These are phyloP conservation scores for Trametes gibbosa DNA, from an alignment of 768 basidiomycete genomes.

Conservation along the genomic window DNA sequence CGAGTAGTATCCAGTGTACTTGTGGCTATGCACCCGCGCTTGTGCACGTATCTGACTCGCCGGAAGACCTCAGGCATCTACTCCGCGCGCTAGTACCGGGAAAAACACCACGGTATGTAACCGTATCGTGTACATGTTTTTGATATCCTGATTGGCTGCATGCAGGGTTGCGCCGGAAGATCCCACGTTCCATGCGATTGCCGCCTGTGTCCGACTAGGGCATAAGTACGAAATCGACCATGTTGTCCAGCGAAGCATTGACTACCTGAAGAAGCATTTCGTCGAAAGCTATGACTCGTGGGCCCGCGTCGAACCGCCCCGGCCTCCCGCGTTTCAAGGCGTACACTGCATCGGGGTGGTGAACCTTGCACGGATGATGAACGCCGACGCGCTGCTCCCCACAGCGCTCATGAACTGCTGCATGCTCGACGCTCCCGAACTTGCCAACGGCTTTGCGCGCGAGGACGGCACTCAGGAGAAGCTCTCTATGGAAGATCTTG, in stretches of 20 bases:
- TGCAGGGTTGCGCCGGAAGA: not conserved
- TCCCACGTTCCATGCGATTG: not conserved
- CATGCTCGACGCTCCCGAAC: not conserved
- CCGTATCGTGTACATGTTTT: not conserved
- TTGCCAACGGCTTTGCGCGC: slow-evolving; percentile 7
- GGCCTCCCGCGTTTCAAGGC: not conserved
- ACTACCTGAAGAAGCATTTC: not conserved
- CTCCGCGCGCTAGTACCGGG: not conserved
- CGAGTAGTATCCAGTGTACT: not conserved
- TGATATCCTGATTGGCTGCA: not conserved
- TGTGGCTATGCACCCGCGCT: slow-evolving; percentile 1
- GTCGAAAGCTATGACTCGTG: not conserved
- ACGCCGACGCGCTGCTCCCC: not conserved
- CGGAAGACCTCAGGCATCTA: not conserved
- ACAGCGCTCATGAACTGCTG: not conserved
- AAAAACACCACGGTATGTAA: not conserved
- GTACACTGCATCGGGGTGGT: slow-evolving; percentile 8
- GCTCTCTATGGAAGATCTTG: slow-evolving; percentile 10
- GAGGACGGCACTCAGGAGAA: slow-evolving; percentile 12
- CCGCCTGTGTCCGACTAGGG: not conserved
- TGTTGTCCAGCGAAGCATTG: not conserved
- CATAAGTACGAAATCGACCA: slow-evolving; percentile 3
- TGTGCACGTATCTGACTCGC: not conserved
- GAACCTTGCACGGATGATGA: slow-evolving; percentile 9
- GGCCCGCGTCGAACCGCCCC: not conserved